Base-by-base conservation (phyloP, 306 rosid species). In the Trifolium repens region DNA sequence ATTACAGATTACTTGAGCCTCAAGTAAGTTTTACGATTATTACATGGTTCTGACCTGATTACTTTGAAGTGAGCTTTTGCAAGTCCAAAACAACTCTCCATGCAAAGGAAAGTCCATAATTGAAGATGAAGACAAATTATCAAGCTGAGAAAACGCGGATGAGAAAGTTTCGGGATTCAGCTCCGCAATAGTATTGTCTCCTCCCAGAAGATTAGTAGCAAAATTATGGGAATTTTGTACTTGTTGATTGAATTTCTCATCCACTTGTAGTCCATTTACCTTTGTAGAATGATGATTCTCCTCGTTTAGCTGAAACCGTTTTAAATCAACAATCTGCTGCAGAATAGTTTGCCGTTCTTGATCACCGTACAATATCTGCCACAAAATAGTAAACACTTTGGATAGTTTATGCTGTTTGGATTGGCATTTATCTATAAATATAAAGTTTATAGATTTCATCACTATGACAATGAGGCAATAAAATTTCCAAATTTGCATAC, bases 321-420 rank as follows among this genome's bases (percentile, higher is more conserved):
- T 87, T 77, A 91, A 85, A 69, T 86, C 97, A 42, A 87, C 77
- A 78, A 94, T 88, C 85, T 94, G 98, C 72, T 84, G 90, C 84
- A 88, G 72, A 85, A 90, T 85, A 62, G 59, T 71, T 69, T 72
- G 80, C 43, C 86, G 69, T 69, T 83, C 86, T 80, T 85, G 86
- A 79, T 62, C 79, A 59, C 62, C 73, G 75, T 59, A 24, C 74
- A 34, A 26, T 22, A 80, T 69, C 96, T 93, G 87, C 78, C 84
- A 57, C 59, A 75, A 37, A 27, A 72, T 60, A 54, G 57, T 39
- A 22, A 84, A 54, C 10, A 39, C 42, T 39, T 39, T 1, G 42
- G 6, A 32, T 32, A 30, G 34, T 30, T 30, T 30, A 30, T 30
- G 34, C 34, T 30, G 34, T 30, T 30, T 30, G 5, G 8, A 7